Conservation (phyloP, 139 green algal genomes). For the Auxenochlorella pyrenoidosa region DNA sequence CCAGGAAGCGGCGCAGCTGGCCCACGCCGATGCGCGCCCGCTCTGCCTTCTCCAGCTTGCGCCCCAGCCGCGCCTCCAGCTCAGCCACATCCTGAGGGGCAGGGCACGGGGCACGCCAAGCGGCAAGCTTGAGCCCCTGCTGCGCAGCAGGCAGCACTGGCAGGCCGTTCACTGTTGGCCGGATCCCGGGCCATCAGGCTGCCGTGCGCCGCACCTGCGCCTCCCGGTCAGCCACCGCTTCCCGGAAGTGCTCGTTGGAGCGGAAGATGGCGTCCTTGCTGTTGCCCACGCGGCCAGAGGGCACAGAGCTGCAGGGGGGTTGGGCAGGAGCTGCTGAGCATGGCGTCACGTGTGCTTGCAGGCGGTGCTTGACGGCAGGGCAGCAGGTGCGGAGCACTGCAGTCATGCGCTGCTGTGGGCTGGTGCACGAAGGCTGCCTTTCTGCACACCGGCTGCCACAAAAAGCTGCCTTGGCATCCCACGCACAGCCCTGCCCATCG, state of each 20-base stretch:
- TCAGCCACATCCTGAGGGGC: slow-evolving; percentile 68
- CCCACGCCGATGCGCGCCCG: slow-evolving; percentile 82
- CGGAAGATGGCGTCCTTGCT: slow-evolving; percentile 81
- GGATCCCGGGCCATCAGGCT: neutral
- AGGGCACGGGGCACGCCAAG: too few relatives aligned
- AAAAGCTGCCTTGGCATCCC: neutral
- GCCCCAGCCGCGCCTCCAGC: slow-evolving; percentile 73
- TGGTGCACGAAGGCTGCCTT: too few relatives aligned
- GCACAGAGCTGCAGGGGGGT: slow-evolving; percentile 79
- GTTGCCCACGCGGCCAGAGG: slow-evolving; percentile 87
- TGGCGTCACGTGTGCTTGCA: too few relatives aligned
- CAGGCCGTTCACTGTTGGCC: too few relatives aligned
- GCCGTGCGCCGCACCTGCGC: slow-evolving; percentile 31
- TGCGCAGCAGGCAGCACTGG: neutral
- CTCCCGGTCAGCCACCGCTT: slow-evolving; percentile 83
- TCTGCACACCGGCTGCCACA: too few relatives aligned
- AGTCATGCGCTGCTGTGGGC: too few relatives aligned
- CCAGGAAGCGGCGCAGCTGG: slow-evolving; percentile 90
- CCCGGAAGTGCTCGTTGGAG: slow-evolving; percentile 93
- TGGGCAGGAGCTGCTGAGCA: neutral
- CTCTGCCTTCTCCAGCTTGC: slow-evolving; percentile 72
- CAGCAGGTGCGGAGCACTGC: neutral
- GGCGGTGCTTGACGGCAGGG: neutral
- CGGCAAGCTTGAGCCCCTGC: neutral
- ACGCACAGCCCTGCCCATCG: neutral